Evolutionary conservation across 768 basidiomycete genomes (phyloP).

Genomic region (Agrocybe chaxingu): DNA sequence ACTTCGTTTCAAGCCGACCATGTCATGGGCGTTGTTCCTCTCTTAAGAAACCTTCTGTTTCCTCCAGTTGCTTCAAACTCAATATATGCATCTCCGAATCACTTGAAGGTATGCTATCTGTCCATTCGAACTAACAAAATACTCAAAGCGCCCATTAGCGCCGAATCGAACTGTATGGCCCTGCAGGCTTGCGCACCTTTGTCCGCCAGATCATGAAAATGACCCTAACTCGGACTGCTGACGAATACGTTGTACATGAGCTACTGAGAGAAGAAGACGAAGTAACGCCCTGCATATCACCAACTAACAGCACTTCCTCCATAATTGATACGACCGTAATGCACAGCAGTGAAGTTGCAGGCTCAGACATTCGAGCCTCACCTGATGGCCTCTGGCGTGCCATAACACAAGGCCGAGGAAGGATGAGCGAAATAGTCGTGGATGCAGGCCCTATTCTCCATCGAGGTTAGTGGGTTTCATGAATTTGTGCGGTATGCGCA

Average conservation of each 20-base stretch:
- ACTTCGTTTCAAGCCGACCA: constrained; percentile 52
- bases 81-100: constrained; percentile 11
- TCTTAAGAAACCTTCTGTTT: constrained; percentile 58
- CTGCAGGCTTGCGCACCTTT: constrained; percentile 72
- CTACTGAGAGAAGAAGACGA: constrained; percentile 56
- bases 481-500: background rate
- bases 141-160: constrained; percentile 31
- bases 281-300: constrained; percentile 46
- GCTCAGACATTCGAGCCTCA: constrained; percentile 52
- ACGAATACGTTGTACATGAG: constrained; percentile 77
- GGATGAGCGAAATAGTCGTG: constrained; percentile 44
- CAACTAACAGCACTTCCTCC: constrained; percentile 10
- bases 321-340: constrained; percentile 33
- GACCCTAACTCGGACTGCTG: constrained; percentile 58
- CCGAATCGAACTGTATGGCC: constrained; percentile 73
- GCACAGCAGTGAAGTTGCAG: constrained; percentile 63
- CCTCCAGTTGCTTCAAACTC: constrained; percentile 30
- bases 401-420: constrained; percentile 39
- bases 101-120: constrained; percentile 18
- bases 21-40: constrained; percentile 67
- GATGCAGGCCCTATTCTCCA: constrained; percentile 78
- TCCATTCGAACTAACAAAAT: too few relatives aligned
- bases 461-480: constrained; percentile 47
- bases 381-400: constrained; percentile 64
- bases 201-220: constrained; percentile 68